phyloP scores from a whole-genome alignment of 1,284 basidiomycete species.

The Rhodotorula mucilaginosa region DNA sequence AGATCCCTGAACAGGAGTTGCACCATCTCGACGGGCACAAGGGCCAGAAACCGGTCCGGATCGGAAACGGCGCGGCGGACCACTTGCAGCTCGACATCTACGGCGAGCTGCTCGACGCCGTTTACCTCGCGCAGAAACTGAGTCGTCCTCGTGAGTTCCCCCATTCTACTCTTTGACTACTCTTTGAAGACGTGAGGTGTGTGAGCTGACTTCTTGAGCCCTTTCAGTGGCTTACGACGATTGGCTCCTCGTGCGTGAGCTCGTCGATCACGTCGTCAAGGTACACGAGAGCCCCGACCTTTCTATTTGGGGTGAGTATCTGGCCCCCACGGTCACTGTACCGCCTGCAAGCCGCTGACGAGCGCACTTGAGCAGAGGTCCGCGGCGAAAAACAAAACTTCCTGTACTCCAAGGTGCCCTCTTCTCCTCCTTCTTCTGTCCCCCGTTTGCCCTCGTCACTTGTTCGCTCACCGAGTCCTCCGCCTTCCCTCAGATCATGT shows the following conservation, averaged over 20 bases:
- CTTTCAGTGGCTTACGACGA: constrained; percentile 31
- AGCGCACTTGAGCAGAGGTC: constrained; percentile 43
- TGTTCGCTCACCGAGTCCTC: too few species aligned
- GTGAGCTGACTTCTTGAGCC: not conserved
- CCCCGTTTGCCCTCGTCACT: not conserved
- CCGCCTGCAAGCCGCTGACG: too few species aligned
- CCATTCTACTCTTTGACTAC: not conserved
- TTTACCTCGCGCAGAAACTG: constrained; percentile 83
- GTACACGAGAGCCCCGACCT: constrained; percentile 48
- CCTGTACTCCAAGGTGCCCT: constrained; percentile 73
- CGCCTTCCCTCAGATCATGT: constrained; percentile 16
- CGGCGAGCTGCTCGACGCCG: constrained; percentile 51
- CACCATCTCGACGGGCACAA: constrained; percentile 43
- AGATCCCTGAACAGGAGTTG: constrained; percentile 38
- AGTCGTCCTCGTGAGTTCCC: constrained; percentile 51
- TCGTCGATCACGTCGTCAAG: constrained; percentile 50
- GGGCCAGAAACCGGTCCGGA: constrained; percentile 55
- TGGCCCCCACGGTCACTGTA: not conserved
- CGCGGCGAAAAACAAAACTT: constrained; percentile 69
- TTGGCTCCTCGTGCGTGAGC: constrained; percentile 53
- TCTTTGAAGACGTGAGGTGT: too few species aligned
- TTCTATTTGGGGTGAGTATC: constrained; percentile 60
- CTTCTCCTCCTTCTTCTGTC: constrained; percentile 33
- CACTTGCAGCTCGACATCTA: constrained; percentile 90
- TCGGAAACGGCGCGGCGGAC: constrained; percentile 57